Evolutionary conservation across 306 rosid genomes (phyloP), one percentile per base, ranked within the genome.

Genomic region (Lablab purpureus): DNA sequence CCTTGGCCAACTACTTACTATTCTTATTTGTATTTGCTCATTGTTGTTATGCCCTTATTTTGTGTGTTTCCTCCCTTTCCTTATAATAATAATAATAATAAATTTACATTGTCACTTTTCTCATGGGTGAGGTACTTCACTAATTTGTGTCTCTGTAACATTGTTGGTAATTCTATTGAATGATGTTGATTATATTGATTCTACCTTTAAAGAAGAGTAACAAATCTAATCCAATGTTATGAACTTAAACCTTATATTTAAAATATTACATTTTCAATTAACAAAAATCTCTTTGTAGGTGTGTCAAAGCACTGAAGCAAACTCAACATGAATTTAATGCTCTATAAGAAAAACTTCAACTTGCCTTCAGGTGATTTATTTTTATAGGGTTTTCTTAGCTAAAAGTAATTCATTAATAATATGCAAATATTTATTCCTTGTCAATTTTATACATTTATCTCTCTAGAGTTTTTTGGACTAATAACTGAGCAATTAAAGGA

Each of bases 351-450:
- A 83, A 55, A 30, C 79, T 83, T 54, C 79, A 78, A 2, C 1
- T 45, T 62, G 73, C 67, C 74, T 83, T 46, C 56, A 72, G 86
- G 86, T n/a, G n/a, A n/a, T n/a, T n/a, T n/a, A n/a, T n/a, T n/a
- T n/a, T n/a, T n/a, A n/a, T n/a, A n/a, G n/a, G n/a, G n/a, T n/a
- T n/a, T n/a, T 45, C 4, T 45, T 4, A 69, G 43, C 46, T 69
- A 15, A 28, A 28, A 30, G 18, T 71, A 71, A 25, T 17, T 27
- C 59, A 22, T 25, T 7, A 45, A 68, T 43, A 9, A n/a, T 71
- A 43, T 12, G 32, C 58, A 8, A 13, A 60, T 10, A 41, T 19
- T 9, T 43, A 10, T 59, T 28, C 19, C n/a, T n/a, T n/a, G n/a
- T n/a, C n/a, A n/a, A n/a, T n/a, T n/a, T n/a, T n/a, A n/a, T n/a